Percentiles rank a stretch among this genome's conserved stretches.
phyloP scores from a whole-genome alignment of 2,329 filamentous ascomycete species.

The Clonostachys byssicola region DNA sequence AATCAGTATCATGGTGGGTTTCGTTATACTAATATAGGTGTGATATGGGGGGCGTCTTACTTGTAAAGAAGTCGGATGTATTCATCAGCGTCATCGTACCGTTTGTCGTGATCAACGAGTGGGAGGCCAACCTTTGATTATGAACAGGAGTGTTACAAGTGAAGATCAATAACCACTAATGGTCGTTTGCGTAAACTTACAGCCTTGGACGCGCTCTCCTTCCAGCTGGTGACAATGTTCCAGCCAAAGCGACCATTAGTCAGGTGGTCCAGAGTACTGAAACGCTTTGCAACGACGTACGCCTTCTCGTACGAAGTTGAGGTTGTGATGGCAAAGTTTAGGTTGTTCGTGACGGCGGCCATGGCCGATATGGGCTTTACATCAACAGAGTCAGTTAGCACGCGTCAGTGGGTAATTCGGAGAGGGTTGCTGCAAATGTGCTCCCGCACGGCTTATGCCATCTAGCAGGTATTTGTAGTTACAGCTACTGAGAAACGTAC shows the following conservation, averaged over 20 bases:
- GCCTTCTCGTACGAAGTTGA: conserved; percentile 61
- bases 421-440: too few species aligned
- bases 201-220: conserved; percentile 56
- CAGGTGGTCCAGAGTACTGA: conserved; percentile 59
- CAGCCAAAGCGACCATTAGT: conserved; percentile 58
- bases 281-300: conserved; percentile 57
- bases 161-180: too few species aligned
- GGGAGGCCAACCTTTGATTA: too few species aligned
- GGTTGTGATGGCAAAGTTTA: conserved; percentile 59
- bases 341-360: conserved; percentile 62
- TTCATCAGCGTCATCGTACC: conserved; percentile 58
- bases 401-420: too few species aligned
- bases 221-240: conserved; percentile 55
- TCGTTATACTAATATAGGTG: conserved; percentile 13
- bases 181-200: conserved; percentile 54
- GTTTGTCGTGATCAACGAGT: conserved; percentile 57
- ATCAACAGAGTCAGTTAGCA: too few species aligned
- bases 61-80: conserved; percentile 60
- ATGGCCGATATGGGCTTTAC: conserved; percentile 45
- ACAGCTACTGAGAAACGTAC: conserved; percentile 20
- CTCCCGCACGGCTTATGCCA: too few species aligned
- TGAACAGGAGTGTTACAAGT: too few species aligned
- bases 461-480: too few species aligned
- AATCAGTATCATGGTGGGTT: too few species aligned
- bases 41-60: conserved; percentile 21